Evolutionary conservation across 495 filamentous ascomycete species (phyloP), one percentile per base, ranked within the genome.

Genomic region (Pseudomonodictys pantanalensis): DNA sequence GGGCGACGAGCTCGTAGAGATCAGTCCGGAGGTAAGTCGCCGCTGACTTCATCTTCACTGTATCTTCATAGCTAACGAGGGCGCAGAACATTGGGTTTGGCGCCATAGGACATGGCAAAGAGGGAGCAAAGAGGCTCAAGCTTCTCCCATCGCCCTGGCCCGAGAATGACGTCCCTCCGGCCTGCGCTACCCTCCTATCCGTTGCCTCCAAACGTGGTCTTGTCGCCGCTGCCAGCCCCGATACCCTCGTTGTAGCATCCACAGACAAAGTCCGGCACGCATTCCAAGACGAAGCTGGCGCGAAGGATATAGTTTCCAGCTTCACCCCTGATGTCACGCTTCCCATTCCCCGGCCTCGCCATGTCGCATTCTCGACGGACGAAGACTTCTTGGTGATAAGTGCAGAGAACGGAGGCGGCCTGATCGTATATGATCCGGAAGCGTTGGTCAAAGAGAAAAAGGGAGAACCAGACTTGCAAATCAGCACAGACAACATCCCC

Each of bases 331-430:
- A 90, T 60, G 75, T 87, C 22, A 88, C 78, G 33, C 76, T 97
- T 11, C 76, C 85, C 5, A 74, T 96, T 45, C 83, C 86, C 6
- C 81, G 88, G 64, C 81, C 96, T 42, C 92, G 90, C 4, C 95
- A 99, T 71, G 78, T 97, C 7, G 87, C 86, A 24, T 99, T 97
- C 67, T 90, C 89, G 0, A 82, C 88, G 44, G 86, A 90, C 64
- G 95, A 96, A 69, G 82, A 82, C 50, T 91, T 86, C 55, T 76
- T 99, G 44, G 82, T 96, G 20, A 74, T 97, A 12, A 88, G 88
- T 5, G 91, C 89, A 8, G 90, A 96, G 69, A 79, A 79, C 56
- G 90, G 91, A 3, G 84, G 90, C 25, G 90, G 91, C 9, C 75
- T 99, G 33, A 88, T 87, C 2, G 83, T 96, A 15, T 97, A 93